These are phyloP conservation scores for Ceratocystis harringtonii DNA, from an alignment of 2,329 filamentous ascomycete species.

Conservation along the genomic window DNA sequence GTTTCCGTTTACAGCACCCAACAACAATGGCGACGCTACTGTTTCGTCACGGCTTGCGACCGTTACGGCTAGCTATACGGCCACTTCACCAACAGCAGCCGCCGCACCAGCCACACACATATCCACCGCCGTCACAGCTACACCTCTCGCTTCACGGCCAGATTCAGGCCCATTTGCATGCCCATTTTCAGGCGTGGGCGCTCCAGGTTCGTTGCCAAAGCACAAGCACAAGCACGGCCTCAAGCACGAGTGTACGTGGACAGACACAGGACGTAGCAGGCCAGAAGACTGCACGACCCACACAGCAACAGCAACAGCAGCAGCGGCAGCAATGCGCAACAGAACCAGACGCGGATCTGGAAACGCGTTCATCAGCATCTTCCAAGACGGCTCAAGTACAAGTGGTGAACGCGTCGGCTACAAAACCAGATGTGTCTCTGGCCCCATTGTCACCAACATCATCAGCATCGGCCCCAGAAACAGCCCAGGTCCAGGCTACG, in stretches of 20 bases:
- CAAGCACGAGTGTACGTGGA: neutral
- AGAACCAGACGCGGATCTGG: neutral
- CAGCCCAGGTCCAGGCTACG: neutral
- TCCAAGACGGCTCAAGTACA: neutral
- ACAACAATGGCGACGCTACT: constrained; percentile 2
- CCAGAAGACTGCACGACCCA: neutral
- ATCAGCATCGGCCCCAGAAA: neutral
- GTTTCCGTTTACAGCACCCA: neutral
- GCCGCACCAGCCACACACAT: constrained; percentile 2
- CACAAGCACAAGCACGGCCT: neutral
- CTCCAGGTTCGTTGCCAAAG: neutral
- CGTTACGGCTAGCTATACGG: neutral
- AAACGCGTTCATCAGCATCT: neutral
- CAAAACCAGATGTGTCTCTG: neutral
- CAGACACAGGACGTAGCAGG: neutral
- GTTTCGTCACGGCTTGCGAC: constrained; percentile 2
- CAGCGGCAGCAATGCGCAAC: neutral
- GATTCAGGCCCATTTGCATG: neutral
- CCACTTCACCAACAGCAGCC: neutral
- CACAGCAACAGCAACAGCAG: neutral
- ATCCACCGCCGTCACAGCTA: neutral
- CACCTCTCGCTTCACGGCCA: neutral
- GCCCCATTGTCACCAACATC: neutral
- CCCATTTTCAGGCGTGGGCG: neutral
- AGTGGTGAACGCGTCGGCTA: neutral